phyloP scores from a whole-genome alignment of 2,329 filamentous ascomycete species.

The Neofusicoccum cordaticola region DNA sequence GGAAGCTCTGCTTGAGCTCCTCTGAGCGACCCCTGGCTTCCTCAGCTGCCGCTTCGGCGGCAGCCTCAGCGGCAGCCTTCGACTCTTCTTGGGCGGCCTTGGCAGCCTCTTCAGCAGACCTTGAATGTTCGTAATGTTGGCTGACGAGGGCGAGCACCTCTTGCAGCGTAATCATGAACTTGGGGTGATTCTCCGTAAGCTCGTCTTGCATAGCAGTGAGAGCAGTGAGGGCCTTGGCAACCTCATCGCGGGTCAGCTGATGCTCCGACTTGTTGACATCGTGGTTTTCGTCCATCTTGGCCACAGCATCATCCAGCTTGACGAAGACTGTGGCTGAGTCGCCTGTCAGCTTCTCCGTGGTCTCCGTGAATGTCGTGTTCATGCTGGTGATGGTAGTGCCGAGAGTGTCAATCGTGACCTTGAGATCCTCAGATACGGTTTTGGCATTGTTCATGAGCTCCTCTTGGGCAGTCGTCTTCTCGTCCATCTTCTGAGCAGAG shows the following conservation, averaged over 20 bases:
- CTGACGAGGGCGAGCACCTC: conserved; percentile 80
- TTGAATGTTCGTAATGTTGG: conserved; percentile 85
- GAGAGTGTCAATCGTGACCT: conserved; percentile 79
- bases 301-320: conserved; percentile 74
- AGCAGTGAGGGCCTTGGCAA: conserved; percentile 69
- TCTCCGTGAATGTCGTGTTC: conserved; percentile 67
- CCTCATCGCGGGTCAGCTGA: conserved; percentile 75
- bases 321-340: conserved; percentile 84
- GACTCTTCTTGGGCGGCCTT: conserved; percentile 38
- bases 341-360: conserved; percentile 80
- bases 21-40: conserved; percentile 43
- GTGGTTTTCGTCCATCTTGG: conserved; percentile 72
- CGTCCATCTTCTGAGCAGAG: conserved; percentile 69
- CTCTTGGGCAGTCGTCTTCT: conserved; percentile 69
- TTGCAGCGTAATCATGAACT: conserved; percentile 80
- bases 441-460: conserved; percentile 74
- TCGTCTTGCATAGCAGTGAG: conserved; percentile 76
- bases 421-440: conserved; percentile 80
- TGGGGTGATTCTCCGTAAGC: conserved; percentile 79
- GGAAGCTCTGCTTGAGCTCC: conserved; percentile 40
- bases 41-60: conserved; percentile 41
- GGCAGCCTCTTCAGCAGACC: conserved; percentile 47
- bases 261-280: conserved; percentile 74
- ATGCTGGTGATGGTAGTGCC: conserved; percentile 57
- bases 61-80: conserved; percentile 35